phyloP scores from a whole-genome alignment of 257 asterid species.

The Buddleja alternifolia region DNA sequence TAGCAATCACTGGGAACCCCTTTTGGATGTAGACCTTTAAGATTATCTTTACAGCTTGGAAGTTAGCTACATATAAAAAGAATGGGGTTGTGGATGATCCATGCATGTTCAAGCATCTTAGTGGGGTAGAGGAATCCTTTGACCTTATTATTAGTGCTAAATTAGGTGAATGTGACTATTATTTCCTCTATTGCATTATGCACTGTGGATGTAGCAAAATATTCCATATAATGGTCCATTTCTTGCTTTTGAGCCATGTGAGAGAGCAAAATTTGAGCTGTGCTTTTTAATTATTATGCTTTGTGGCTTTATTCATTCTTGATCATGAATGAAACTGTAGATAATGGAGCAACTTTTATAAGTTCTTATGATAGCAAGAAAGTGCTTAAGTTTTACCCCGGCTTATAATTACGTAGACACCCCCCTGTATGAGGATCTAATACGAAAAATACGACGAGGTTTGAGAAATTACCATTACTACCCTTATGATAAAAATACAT shows the following conservation, averaged over 20 bases:
- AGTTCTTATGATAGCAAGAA: too few relatives aligned
- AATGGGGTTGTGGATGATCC: slow-evolving; percentile 31
- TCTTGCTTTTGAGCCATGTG: slow-evolving; percentile 22
- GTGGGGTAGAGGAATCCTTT: slow-evolving; percentile 48
- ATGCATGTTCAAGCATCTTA: slow-evolving; percentile 41
- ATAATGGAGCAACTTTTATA: background rate
- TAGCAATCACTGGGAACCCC: slow-evolving; percentile 37
- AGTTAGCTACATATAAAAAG: slow-evolving; percentile 14
- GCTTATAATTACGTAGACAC: too few relatives aligned
- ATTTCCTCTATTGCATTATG: slow-evolving; percentile 24
- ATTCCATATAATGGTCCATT: slow-evolving; percentile 26
- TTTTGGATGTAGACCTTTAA: slow-evolving; percentile 22
- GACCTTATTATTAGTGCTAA: slow-evolving; percentile 23
- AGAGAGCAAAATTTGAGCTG: background rate
- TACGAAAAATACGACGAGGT: too few relatives aligned
- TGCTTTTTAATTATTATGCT: background rate
- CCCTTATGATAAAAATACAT: too few relatives aligned
- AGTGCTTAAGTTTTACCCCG: too few relatives aligned
- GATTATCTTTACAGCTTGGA: slow-evolving; percentile 39
- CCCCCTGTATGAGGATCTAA: too few relatives aligned
- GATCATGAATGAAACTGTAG: slow-evolving; percentile 12
- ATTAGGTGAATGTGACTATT: slow-evolving; percentile 27
- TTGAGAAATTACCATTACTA: too few relatives aligned
- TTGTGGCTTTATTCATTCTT: slow-evolving; percentile 9
- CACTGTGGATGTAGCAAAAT: slow-evolving; percentile 29